Conservation (phyloP, 2,329 filamentous ascomycete species). For the Nemania sp. region DNA sequence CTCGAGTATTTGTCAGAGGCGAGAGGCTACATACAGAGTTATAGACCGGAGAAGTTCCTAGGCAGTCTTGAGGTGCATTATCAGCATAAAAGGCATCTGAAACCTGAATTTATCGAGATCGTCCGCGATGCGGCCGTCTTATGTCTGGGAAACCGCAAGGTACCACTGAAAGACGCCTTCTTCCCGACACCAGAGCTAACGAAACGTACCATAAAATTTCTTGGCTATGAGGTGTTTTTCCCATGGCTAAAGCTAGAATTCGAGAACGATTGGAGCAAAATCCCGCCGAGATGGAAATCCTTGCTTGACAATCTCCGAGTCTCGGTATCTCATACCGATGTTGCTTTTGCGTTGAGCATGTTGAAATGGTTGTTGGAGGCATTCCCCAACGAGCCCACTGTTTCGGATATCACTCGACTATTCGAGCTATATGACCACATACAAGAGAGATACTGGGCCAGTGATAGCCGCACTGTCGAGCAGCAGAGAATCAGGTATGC, state of each 20-base stretch:
- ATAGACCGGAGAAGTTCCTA: slow-evolving; percentile 31
- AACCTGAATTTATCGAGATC: neutral
- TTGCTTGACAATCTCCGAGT: slow-evolving; percentile 5
- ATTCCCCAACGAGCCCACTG: neutral
- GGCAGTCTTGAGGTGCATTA: slow-evolving; percentile 15
- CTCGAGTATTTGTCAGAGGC: neutral
- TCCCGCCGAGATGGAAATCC: slow-evolving; percentile 14
- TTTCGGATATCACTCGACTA: slow-evolving; percentile 6
- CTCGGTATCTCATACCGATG: neutral
- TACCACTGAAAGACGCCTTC: slow-evolving; percentile 19
- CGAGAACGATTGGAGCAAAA: neutral
- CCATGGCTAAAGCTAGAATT: slow-evolving; percentile 29
- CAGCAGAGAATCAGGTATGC: too few species aligned
- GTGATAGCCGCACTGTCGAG: too few species aligned
- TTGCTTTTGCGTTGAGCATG: slow-evolving; percentile 29
- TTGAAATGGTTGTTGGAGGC: slow-evolving; percentile 13
- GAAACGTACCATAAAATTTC: slow-evolving; percentile 14
- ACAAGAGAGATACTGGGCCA: slow-evolving; percentile 14
- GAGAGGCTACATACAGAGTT: slow-evolving; percentile 14
- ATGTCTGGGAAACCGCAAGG: neutral
- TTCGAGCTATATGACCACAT: slow-evolving; percentile 30
- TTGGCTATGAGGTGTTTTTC: slow-evolving; percentile 21
- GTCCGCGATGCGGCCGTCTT: neutral
- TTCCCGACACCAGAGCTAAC: slow-evolving; percentile 23
- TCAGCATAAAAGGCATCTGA: neutral